These are phyloP conservation scores for Verticillium alfalfae DNA, from an alignment of 2,329 filamentous ascomycete species.

Conservation along the genomic window DNA sequence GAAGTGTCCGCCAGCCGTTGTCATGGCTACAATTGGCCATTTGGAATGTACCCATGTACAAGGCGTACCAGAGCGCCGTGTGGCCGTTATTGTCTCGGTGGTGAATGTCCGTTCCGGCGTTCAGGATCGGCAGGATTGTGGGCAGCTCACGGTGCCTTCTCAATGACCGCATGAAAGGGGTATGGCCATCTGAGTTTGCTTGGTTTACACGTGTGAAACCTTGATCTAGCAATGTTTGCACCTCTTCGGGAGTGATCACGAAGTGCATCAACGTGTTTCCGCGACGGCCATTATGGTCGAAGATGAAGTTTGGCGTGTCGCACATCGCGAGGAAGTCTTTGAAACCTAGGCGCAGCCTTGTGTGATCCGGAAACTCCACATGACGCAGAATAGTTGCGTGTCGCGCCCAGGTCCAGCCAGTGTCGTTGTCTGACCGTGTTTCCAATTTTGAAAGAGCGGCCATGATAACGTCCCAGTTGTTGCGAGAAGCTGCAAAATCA, in stretches of 20 bases:
- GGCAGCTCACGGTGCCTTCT: too few relatives aligned
- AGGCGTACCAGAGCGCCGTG: not conserved
- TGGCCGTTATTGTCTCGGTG: not conserved
- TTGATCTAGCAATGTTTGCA: not conserved
- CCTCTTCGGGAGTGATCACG: not conserved
- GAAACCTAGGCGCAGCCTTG: not conserved
- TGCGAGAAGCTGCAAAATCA: not conserved
- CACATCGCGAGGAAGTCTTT: not conserved
- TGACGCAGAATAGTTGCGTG: not conserved
- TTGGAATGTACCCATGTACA: not conserved
- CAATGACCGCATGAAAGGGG: not conserved
- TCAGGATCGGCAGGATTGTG: too few relatives aligned
- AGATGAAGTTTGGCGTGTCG: not conserved
- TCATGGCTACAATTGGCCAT: too few relatives aligned
- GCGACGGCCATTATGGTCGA: fast-evolving
- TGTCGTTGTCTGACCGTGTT: fast-evolving
- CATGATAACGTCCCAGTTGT: not conserved
- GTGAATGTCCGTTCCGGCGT: not conserved
- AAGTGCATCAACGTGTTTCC: not conserved
- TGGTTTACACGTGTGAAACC: too few relatives aligned
- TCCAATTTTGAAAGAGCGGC: not conserved
- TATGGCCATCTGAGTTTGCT: too few relatives aligned
- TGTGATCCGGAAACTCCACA: not conserved
- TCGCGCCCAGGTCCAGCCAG: not conserved
- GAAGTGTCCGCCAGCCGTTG: too few relatives aligned